Evolutionary conservation across 495 filamentous ascomycete genomes (phyloP), one percentile per base, ranked within the genome.

Genomic region (Hypoxylon subgilvum): DNA sequence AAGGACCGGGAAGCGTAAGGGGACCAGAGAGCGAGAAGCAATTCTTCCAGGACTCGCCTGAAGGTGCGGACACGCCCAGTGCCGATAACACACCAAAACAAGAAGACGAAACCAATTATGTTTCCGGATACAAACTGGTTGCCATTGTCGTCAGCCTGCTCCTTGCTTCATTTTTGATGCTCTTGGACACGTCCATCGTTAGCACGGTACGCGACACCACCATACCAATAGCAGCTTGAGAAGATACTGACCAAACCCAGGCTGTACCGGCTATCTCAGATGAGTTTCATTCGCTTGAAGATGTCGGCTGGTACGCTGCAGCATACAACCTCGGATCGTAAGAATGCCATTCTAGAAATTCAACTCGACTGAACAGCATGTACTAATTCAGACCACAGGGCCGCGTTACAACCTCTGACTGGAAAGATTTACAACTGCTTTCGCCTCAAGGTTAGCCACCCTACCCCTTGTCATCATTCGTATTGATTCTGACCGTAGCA

Each of bases 281-380:
- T 49, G 72, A 79, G 19, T 79, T 79, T 48, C 58, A 75, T 28
- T 75, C 76, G 2, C 59, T 78, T 16, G 30, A 38, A 0, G 79
- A 83, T 52, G 69, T 82, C 21, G 76, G 80, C 31, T 85, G 81
- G 83, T 85, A 84, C 57, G 79, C 74, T 3, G 48, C 57, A 18
- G 65, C 68, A 4, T 70, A 70, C 31, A 57, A 66, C 10, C 62
- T 70, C 3, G 62, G 58, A 16, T 59, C 49, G 62, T 66, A 42
- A 18, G 57, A 35, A 13, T 40, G 17, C 40, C 22, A 13, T 41
- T 10, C 31, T 13, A 23, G 10, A 25, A 8, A 18, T 3, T 13
- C 16, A 4, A 7, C 4, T 8, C 30, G 1, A 17, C 16, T 10
- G 13, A 30, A 12, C 31, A 32, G 9, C 14, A 10, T 44, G 3